Conservation (phyloP, 202 grass and related monocot species). For the Zizania palustris region DNA sequence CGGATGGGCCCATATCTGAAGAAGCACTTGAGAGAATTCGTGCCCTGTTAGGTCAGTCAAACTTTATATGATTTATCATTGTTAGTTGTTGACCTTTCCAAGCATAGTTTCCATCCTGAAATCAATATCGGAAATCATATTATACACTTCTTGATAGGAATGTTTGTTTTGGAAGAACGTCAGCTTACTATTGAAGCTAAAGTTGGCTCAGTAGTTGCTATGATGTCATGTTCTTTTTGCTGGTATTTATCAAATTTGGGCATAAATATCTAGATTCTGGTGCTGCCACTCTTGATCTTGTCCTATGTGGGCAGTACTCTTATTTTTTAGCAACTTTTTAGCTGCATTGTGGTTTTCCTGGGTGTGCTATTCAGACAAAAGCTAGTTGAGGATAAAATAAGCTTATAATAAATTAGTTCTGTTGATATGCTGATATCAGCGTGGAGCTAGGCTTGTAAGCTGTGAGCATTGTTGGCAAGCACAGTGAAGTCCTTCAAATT, state of each 20-base stretch:
- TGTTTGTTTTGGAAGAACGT: constrained; percentile 12
- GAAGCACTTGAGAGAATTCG: constrained; percentile 87
- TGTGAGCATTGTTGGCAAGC: background rate
- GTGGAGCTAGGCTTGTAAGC: background rate
- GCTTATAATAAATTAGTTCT: background rate
- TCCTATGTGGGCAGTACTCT: background rate
- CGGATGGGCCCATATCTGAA: constrained; percentile 73
- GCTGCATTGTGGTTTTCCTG: background rate
- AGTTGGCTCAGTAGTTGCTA: background rate
- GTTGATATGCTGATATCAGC: background rate
- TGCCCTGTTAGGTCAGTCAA: constrained; percentile 68
- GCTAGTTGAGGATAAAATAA: background rate
- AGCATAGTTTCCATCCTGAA: constrained; percentile 5
- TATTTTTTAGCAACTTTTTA: background rate
- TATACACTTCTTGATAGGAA: background rate
- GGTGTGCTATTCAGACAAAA: background rate
- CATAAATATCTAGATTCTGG: background rate
- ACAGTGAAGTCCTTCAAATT: background rate
- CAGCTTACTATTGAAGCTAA: background rate
- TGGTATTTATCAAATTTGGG: background rate
- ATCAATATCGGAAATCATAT: constrained; percentile 2
- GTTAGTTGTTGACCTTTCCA: background rate
- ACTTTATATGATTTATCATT: constrained; percentile 25
- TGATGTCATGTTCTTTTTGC: background rate
- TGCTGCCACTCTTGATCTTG: background rate